Percentiles rank a stretch among this genome's conserved stretches.
phyloP scores from a whole-genome alignment of 2,329 filamentous ascomycete species.

The Fusarium sp. region DNA sequence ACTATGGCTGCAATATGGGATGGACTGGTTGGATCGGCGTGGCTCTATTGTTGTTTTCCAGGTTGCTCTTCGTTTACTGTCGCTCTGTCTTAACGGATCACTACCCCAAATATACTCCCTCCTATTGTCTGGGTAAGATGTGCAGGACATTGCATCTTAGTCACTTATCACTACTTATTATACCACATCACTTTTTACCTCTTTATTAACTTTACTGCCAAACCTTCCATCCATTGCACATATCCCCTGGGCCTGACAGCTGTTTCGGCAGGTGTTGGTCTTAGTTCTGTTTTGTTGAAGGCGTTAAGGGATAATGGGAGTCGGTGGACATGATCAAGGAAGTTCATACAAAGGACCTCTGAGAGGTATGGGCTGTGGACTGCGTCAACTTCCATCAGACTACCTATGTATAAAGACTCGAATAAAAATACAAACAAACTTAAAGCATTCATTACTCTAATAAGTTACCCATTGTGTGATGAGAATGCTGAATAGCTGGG shows the following conservation, averaged over 20 bases:
- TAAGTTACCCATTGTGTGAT: not conserved
- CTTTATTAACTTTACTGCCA: conserved; percentile 21
- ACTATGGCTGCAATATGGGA: conserved; percentile 41
- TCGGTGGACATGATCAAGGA: conserved; percentile 4
- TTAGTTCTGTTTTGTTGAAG: conserved; percentile 25
- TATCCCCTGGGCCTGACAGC: conserved; percentile 24
- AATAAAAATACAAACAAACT: conserved; percentile 23
- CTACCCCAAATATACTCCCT: conserved; percentile 28
- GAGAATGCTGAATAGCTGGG: not conserved
- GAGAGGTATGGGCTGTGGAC: conserved; percentile 23
- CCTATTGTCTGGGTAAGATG: conserved; percentile 26
- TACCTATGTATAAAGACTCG: conserved; percentile 20
- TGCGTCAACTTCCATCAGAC: conserved; percentile 32
- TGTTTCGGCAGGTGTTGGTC: conserved; percentile 9
- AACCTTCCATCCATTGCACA: conserved; percentile 35
- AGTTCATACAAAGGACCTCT: conserved; percentile 11
- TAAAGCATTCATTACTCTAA: not conserved
- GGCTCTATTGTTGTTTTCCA: conserved; percentile 39
- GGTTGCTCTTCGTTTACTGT: conserved; percentile 33
- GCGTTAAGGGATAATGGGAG: conserved; percentile 21
- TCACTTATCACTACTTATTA: conserved; percentile 22
- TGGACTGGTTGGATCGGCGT: conserved; percentile 45
- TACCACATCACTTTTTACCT: conserved; percentile 35
- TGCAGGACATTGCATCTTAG: conserved; percentile 10
- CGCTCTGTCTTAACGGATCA: conserved; percentile 35